Base-by-base conservation (phyloP, 2,329 filamentous ascomycete genomes). In the Fusarium cyanostomum region DNA sequence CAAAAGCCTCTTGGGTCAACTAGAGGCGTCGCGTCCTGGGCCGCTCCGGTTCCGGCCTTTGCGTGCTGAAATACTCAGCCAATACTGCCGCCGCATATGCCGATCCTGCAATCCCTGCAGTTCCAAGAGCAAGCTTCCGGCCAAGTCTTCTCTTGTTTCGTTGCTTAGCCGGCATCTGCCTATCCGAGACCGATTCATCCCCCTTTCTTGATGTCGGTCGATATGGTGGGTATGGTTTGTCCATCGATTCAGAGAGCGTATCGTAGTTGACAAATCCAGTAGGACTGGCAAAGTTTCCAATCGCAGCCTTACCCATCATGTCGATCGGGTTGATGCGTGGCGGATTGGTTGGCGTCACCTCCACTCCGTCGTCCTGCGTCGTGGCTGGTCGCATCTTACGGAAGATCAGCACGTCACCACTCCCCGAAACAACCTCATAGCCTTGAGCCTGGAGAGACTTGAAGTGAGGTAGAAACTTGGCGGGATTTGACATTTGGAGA, bases 191-290 rank as follows among this genome's bases (percentile, higher is more conserved):
- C 2, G 78, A 74, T 60, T 84, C 81, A 50, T 84, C 79, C 16
- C 79, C 75, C 7, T 76, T 74, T 8, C 81, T 81, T 45, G 80
- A 79, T 56, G 77, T 78, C 34, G 80, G 79, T 30, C 53, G 46
- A 24, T 44, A 78, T 30, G 77, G 73, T 11, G 78, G 73, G 9
- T 72, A 68, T 4, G 73, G 74, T 54, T 75, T 75, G 12, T 72
- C 62, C 13, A 50, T 35, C 3, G 57, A 41, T 34, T 70, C 72
- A 8, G 74, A 72, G 39, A 72, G 64, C n/a, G 63, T 70, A 59
- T 88, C 84, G 64, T 88, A 85, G 63, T 88, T 89, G 38, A 89
- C 84, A 67, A 87, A 90, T 1, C 86, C 87, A 1, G 87, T 89
- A 1, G 87, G 87, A 30, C 84, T 87, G 15, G 86, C 85, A 70